Percentiles rank a stretch among this genome's conserved stretches.
Conservation (phyloP, 345 rosid species). For the Noccaea caerulescens region DNA sequence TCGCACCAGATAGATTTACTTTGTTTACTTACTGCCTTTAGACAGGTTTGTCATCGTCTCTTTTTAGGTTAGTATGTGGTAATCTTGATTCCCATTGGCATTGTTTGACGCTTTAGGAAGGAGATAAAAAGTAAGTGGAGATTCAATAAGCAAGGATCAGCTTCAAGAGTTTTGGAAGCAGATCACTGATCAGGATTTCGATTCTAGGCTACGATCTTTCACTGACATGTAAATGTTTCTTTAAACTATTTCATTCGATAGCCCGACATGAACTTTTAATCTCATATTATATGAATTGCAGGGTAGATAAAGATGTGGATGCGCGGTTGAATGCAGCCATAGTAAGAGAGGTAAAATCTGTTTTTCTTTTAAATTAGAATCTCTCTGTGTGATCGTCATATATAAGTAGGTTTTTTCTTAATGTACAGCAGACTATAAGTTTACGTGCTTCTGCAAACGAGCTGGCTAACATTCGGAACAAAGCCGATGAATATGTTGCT, state of each 20-base stretch:
- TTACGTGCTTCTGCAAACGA: constrained; percentile 81
- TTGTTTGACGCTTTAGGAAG: constrained; percentile 70
- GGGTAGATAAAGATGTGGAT: constrained; percentile 83
- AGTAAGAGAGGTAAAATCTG: constrained; percentile 57
- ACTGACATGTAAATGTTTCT: constrained; percentile 59
- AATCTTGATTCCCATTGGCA: constrained; percentile 40
- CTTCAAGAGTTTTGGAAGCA: constrained; percentile 72
- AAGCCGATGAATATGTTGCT: constrained; percentile 78
- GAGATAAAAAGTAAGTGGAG: constrained; percentile 48
- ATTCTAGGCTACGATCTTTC: constrained; percentile 74
- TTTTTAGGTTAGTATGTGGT: too few species aligned
- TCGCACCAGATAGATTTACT: too few species aligned
- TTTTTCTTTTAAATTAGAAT: background rate
- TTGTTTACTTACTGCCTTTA: too few species aligned
- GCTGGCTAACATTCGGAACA: constrained; percentile 57
- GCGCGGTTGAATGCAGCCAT: constrained; percentile 69
- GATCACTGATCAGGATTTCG: constrained; percentile 68
- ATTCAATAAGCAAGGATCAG: constrained; percentile 50
- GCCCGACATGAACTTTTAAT: background rate
- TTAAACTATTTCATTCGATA: constrained; percentile 3
- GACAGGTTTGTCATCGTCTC: too few species aligned
- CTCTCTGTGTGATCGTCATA: constrained; percentile 10
- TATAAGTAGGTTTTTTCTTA: background rate
- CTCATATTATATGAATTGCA: constrained; percentile 32
- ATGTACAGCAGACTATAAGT: constrained; percentile 54